Percentiles rank a stretch among this genome's conserved stretches.
Evolutionary conservation across 345 rosid genomes (phyloP).

Genomic region (Populus nigra): DNA sequence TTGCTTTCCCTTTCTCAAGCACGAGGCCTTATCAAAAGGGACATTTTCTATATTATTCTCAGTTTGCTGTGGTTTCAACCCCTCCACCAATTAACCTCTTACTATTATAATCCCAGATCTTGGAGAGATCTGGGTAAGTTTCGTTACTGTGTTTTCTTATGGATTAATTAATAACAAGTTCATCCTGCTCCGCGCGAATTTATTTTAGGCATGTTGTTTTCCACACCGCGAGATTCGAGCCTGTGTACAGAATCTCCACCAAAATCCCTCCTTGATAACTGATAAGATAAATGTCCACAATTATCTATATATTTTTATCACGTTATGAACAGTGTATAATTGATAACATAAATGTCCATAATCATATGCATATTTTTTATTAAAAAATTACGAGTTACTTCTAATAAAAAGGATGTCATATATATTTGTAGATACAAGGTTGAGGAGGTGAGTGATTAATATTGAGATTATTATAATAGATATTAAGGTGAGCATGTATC

Average conservation of each 20-base stretch:
- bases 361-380: not conserved
- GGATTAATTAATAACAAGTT: not conserved
- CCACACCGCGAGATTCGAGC: not conserved
- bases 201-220: not conserved
- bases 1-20: not conserved
- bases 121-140: not conserved
- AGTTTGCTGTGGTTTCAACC: not conserved
- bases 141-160: not conserved
- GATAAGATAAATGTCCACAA: not conserved
- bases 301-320: not conserved
- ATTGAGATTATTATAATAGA: not conserved
- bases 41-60: not conserved
- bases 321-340: not conserved
- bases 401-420: not conserved
- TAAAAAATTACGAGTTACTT: not conserved
- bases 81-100: not conserved
- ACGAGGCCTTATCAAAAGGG: not conserved
- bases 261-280: not conserved
- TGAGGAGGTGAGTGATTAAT: not conserved
- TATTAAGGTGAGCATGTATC: too few relatives aligned
- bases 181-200: not conserved
- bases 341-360: not conserved
- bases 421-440: not conserved
- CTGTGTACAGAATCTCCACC: not conserved
- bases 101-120: not conserved